Evolutionary conservation across 202 grass and related monocot genomes (phyloP).

Genomic region (Hordeum pubiflorum): DNA sequence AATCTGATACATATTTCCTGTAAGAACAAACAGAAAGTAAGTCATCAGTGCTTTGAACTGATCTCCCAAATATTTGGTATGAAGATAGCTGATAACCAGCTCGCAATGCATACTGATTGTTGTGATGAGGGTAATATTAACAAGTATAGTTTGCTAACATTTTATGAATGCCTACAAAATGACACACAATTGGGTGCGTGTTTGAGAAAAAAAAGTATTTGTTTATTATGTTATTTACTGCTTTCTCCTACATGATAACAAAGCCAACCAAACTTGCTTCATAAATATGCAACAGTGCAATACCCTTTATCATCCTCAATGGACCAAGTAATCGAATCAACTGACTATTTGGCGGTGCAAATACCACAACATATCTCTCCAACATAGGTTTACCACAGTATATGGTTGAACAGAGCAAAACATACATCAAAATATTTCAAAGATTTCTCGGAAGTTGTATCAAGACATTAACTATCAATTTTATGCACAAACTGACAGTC

Average conservation of each 20-base stretch:
- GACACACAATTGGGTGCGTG: neutral
- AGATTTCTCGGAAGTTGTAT: neutral
- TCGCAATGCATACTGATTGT: neutral
- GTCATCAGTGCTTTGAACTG: neutral
- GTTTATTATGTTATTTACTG: neutral
- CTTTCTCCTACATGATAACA: neutral
- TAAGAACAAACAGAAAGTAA: conserved; percentile 7
- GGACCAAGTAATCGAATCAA: neutral
- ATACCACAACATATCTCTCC: neutral
- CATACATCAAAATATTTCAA: neutral
- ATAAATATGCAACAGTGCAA: neutral
- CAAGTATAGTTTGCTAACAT: neutral
- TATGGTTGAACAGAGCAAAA: neutral
- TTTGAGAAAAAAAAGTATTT: neutral
- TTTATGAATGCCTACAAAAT: neutral
- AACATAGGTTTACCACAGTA: neutral
- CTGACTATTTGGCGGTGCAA: neutral
- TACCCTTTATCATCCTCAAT: neutral
- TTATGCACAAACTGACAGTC: neutral
- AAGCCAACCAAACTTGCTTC: neutral
- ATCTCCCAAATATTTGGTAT: neutral
- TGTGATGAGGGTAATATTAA: neutral
- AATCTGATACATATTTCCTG: conserved; percentile 82
- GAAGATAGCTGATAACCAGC: neutral
- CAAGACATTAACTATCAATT: neutral